These are phyloP conservation scores for Calophaca sinica DNA, from an alignment of 306 rosid species.

Conservation along the genomic window DNA sequence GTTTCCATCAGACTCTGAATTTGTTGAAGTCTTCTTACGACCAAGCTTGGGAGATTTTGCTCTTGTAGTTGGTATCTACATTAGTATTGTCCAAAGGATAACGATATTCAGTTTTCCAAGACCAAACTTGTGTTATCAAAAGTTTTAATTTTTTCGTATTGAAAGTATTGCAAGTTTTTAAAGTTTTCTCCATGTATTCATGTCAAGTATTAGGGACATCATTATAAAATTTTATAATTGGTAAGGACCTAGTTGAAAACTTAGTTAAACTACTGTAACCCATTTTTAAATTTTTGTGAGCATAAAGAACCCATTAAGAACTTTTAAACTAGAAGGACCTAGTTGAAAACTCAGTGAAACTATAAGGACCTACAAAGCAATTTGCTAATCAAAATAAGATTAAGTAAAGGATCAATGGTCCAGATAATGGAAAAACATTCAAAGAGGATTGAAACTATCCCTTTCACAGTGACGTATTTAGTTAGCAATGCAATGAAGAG, in stretches of 20 bases:
- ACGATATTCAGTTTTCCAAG: constrained; percentile 1
- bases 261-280: background rate
- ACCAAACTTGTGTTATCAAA: constrained; percentile 5
- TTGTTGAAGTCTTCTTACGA: constrained; percentile 70
- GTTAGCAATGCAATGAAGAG: constrained; percentile 16
- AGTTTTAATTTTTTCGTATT: too few species aligned
- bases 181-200: too few species aligned
- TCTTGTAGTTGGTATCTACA: constrained; percentile 94
- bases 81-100: constrained; percentile 38
- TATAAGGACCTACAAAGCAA: background rate
- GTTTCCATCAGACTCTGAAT: constrained; percentile 67
- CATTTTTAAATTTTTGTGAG: background rate
- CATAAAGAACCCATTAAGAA: background rate
- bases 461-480: constrained; percentile 3
- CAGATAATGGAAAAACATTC: constrained; percentile 21
- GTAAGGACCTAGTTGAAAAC: constrained; percentile 15
- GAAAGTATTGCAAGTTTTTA: too few species aligned
- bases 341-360: background rate
- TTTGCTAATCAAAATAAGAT: constrained; percentile 9
- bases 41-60: constrained; percentile 98
- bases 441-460: background rate
- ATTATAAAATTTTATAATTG: background rate
- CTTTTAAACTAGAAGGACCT: background rate
- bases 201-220: background rate
- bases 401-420: constrained; percentile 18